Base-by-base conservation (phyloP, 2,329 filamentous ascomycete genomes). In the Colletotrichum graminicola region DNA sequence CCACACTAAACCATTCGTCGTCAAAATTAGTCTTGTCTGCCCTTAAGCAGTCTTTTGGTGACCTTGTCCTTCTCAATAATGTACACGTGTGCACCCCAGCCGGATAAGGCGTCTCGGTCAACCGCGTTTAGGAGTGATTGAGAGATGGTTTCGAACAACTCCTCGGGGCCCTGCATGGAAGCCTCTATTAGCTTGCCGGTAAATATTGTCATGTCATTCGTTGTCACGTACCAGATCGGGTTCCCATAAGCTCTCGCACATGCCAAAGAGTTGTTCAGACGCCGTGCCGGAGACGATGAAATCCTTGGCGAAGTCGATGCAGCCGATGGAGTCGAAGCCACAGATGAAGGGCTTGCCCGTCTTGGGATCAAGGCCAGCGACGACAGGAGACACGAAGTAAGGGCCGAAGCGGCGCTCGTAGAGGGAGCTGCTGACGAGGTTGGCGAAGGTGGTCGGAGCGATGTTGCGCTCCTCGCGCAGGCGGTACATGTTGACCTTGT, bases 31-130 rank as follows among this genome's bases (percentile, higher is more conserved):
- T 98, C 95, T 86, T 98, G 95, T 87, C 95, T 91, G 80, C 95
- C 95, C 91, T 98, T 98, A 83, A 99, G 87, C 91, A 99, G 90
- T 82, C 96, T 90, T 92, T 98, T 98, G 79, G 96, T 98, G 74
- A 99, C 94, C 93, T 98, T 98, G 86, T 97, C 95, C 90, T 99
- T 99, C 88, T 98, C 96, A 82, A 99, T 97, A 80, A 99, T 97
- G 86, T 98, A 99, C 77, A 99, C 96, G 80, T 99, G 94, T 49
- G 96, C 96, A 81, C 96, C 96, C 96, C 96, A 98, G 75, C 96
- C 96, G 47, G 95, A 98, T 74, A 99, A 88, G 64, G 96, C 96
- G 84, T 99, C 96, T 85, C 96, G 90, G 84, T 99, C 96, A 70
- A 98, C 94, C 72, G 96, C 96, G 83, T 97, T 98, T 77, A 99